Evolutionary conservation across 495 filamentous ascomycete species (phyloP), one percentile per base, ranked within the genome.

Genomic region (Hypoxylon crocopeplum): DNA sequence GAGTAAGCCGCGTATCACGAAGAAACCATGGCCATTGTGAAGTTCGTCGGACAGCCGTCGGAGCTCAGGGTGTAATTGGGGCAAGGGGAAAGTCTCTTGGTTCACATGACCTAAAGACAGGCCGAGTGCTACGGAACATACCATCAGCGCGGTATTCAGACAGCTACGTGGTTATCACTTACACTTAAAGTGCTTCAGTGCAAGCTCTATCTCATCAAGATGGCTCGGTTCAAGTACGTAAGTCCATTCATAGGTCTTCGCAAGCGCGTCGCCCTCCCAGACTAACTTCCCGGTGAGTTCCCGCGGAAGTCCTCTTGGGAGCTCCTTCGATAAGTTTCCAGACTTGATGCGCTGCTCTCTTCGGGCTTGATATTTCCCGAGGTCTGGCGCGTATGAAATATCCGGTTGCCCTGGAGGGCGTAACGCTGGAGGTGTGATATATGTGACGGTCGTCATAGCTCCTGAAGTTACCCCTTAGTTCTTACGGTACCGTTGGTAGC

Each of bases 11-110:
- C 83, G 77, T 5, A 89, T 57, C 3, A 89, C 82, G 21, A 78
- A 75, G 69, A 88, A 88, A 2, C 86, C 85, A 38, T 73, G 78
- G 16, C 84, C 84, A 34, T 68, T 68, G 57, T 86, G 81, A 19
- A 86, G 66, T 27, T 84, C 78, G 1, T 75, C 67, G 3, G 85
- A 84, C 15, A 85, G 64, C 0, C 68, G 57, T 12, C 80, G 73
- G 2, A 88, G 74, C 7, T 64, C 69, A 0, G 63, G 24, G 36
- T 76, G 76, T 1, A 86, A 70, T 0, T 50, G 77, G 0, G 84
- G 81, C 1, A 88, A 64, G 0, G 84, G 83, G 56, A 88, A 88
- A 0, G 78, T 87, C 3, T 73, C 67, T 57, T 77, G 76, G 34
- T 46, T 77, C 50, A 87, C 74, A 50, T 75, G 67, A 5, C 81